These are phyloP conservation scores for Diaporthe vaccinii DNA, from an alignment of 2,329 filamentous ascomycete genomes.

Conservation along the genomic window DNA sequence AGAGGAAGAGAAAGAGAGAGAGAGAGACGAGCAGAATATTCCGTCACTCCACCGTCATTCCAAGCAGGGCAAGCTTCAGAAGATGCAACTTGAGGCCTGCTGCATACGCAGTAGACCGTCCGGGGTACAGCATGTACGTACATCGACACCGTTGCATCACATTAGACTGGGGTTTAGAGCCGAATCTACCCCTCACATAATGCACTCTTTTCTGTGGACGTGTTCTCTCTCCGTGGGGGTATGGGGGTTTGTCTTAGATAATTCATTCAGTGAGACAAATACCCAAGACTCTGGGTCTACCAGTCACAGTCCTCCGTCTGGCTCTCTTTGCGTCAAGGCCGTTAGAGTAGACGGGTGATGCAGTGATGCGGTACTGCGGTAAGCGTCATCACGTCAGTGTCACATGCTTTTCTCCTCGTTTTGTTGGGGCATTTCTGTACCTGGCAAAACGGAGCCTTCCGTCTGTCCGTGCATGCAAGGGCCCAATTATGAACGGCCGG, in stretches of 20 bases:
- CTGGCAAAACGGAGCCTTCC: conserved; percentile 15
- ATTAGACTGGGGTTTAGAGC: conserved; percentile 24
- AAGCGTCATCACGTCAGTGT: conserved; percentile 25
- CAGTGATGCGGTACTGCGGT: background rate
- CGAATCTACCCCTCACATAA: conserved; percentile 28
- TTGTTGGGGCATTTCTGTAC: conserved; percentile 25
- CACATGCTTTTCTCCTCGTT: conserved; percentile 25
- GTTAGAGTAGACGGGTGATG: background rate
- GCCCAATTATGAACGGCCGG: background rate
- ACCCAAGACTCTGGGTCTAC: background rate
- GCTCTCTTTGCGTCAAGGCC: background rate
- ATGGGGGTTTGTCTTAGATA: conserved; percentile 31
- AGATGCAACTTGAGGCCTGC: background rate
- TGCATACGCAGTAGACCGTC: background rate
- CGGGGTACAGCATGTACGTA: background rate
- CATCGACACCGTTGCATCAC: conserved; percentile 21
- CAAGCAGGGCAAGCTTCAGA: background rate
- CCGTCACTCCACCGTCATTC: background rate
- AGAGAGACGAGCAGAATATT: no score
- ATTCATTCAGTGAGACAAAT: conserved; percentile 1
- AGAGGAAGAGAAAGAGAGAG: no score
- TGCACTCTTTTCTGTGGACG: conserved; percentile 17
- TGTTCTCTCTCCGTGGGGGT: conserved; percentile 10
- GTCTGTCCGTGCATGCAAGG: background rate
- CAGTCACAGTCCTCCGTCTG: background rate